Evolutionary conservation across 345 rosid genomes (phyloP).

Genomic region (Gossypium herbaceum): DNA sequence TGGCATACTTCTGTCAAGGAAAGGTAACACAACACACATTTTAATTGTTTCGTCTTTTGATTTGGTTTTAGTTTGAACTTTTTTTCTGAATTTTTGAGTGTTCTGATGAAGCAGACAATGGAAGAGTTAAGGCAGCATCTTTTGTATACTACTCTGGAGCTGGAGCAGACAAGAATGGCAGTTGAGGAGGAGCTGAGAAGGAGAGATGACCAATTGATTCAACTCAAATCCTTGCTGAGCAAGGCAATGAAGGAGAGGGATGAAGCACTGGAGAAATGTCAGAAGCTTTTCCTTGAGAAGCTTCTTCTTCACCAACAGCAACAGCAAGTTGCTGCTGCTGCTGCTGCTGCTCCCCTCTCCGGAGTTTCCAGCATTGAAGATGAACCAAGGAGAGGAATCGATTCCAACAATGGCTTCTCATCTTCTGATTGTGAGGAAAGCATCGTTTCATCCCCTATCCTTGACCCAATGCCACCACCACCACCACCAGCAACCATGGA

Average conservation of each 20-base stretch:
- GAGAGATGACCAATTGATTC: constrained; percentile 61
- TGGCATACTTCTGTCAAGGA: constrained; percentile 64
- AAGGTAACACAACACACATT: constrained; percentile 32
- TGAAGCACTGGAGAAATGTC: constrained; percentile 61
- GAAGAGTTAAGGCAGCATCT: constrained; percentile 73
- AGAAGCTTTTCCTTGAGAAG: constrained; percentile 50
- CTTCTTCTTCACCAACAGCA: constrained; percentile 40
- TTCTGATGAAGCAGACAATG: constrained; percentile 43
- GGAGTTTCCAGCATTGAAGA: constrained; percentile 82
- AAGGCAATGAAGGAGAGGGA: constrained; percentile 63
- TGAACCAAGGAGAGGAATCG: constrained; percentile 62
- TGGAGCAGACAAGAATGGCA: constrained; percentile 63
- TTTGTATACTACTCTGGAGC: constrained; percentile 60
- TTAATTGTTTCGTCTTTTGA: not conserved
- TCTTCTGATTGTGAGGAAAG: constrained; percentile 90
- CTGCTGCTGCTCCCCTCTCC: constrained; percentile 27
- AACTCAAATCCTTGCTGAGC: constrained; percentile 50
- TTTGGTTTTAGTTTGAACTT: not conserved
- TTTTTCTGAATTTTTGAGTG: constrained; percentile 7
- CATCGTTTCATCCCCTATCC: constrained; percentile 70
- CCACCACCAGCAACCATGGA: constrained; percentile 35
- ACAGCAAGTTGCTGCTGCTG: no score
- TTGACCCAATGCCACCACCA: constrained; percentile 39
- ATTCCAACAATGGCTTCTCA: constrained; percentile 73
- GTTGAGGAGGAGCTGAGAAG: constrained; percentile 71